Evolutionary conservation across 306 rosid genomes (phyloP).

Genomic region (Ceratonia siliqua): DNA sequence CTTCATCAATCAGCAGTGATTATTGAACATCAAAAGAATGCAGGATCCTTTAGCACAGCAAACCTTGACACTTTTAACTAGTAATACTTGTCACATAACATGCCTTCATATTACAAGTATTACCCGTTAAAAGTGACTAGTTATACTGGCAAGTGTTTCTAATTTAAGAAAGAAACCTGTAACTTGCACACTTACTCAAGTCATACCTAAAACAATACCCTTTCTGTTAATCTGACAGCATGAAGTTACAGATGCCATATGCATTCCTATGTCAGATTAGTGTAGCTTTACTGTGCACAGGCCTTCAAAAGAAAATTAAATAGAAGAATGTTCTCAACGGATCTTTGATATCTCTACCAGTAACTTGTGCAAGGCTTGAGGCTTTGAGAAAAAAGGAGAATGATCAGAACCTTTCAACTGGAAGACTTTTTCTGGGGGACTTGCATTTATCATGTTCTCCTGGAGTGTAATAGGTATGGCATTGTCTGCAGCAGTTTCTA

Average conservation of each 20-base stretch:
- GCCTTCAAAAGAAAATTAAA: constrained; percentile 33
- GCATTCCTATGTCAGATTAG: constrained; percentile 38
- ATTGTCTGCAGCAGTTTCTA: constrained; percentile 83
- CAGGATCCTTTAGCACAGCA: not conserved
- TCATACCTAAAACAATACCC: not conserved
- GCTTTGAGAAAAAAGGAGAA: constrained; percentile 96
- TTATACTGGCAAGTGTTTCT: constrained; percentile 26
- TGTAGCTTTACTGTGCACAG: constrained; percentile 8
- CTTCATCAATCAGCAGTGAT: not conserved
- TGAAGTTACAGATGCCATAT: not conserved
- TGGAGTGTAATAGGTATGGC: constrained; percentile 74
- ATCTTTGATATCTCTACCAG: constrained; percentile 81
- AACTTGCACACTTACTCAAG: constrained; percentile 4
- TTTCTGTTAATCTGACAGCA: constrained; percentile 27
- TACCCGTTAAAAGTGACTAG: constrained; percentile 1
- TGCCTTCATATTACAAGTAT: constrained; percentile 9
- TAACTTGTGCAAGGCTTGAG: constrained; percentile 93
- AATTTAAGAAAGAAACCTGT: constrained; percentile 25
- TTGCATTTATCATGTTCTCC: constrained; percentile 74
- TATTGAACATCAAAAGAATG: not conserved
- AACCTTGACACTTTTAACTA: not conserved
- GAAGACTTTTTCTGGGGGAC: constrained; percentile 78
- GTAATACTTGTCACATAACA: constrained; percentile 12
- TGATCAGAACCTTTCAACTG: constrained; percentile 87
- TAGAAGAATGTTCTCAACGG: constrained; percentile 33